Evolutionary conservation across 305 asterid genomes (phyloP), one percentile per base, ranked within the genome.

Genomic region (Fraxinus velutina): DNA sequence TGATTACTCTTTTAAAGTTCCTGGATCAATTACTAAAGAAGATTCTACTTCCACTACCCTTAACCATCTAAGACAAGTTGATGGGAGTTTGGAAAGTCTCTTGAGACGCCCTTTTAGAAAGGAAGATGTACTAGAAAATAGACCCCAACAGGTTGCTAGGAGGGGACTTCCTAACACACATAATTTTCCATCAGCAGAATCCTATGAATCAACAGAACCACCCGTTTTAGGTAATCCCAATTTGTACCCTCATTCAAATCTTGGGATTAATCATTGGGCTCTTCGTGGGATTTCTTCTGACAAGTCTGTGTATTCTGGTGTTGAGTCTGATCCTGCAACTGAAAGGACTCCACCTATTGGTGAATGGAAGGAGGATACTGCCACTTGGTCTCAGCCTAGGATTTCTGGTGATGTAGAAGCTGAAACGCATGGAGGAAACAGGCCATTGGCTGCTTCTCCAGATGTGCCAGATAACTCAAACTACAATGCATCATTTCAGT

Each of bases 81-180:
- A 90, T 72, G 91, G 86, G 83, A 85, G 90, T 86, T 84, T 93
- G 88, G 93, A 87, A 80, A 89, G 89, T 86, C 92, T 91, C 81
- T 74, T 81, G 82, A 47, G 89, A 74, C 84, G 82, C 64, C 92
- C 96, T 78, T 78, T 89, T 47, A 68, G 82, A 82, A 82, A 74
- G 81, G 89, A 82, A 78, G 88, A 78, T 73, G 24, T 75, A 1
- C 80, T 74, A 37, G 89, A 87, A 52, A 83, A 37, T 71, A 84
- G 78, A 73, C 72, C 83, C 32, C 85, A 57, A 34, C 90, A 82
- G 64, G 81, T 73, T 85, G 78, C 75, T 77, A 78, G 71, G 32
- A 80, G 85, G 71, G 93, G 86, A 68, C 57, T 83, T 50, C 68
- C 83, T 21, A 42, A 27, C 81, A n/a, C 57, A 29, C 85, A 84